Base-by-base conservation (phyloP, 345 rosid genomes). In the Citrus australasica region DNA sequence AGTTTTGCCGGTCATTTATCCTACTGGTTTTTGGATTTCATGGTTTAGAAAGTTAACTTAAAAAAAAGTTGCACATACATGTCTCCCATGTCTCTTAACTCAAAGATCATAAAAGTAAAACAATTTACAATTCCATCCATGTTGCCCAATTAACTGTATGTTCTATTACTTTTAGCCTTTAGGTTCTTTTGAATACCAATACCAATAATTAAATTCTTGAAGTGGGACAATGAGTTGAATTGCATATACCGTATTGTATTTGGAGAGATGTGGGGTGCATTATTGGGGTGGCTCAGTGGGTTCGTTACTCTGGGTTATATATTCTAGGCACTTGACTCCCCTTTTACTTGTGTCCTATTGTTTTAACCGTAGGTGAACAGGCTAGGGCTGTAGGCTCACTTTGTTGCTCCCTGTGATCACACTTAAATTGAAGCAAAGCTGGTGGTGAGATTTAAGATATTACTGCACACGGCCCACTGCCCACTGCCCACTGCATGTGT, bases 271-370 rank as follows among this genome's bases (percentile, higher is more conserved):
- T 58, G 69, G 48, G 19, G 3, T 64, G 48, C 70, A 76, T 76
- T 65, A 76, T 76, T 35, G 72, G 28, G 72, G 64, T 65, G 14
- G 72, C 37, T 32, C 35, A 13, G 73, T 53, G 55, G 73, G 35
- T 76, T 53, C 64, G 72, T 32, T 65, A 66, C 35, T 73, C 48
- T 56, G 40, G 82, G 78, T 55, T 79, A 38, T 28, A 67, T 77
- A 28, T 51, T 63, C 70, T 46, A 30, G 42, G 46, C 78, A 64
- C 14, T 7, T 7, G 16, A n/a, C 33, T 40, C 4, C 5, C 17
- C 25, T 33, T 3, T n/a, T 30, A 24, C 2, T 11, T 21, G 1
- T 10, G 4, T 16, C 62, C 62, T 7, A 6, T 32, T 9, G 17
- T 58, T 72, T 42, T 42, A 19, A 4, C 48, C 72, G 6, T 72